phyloP scores from a whole-genome alignment of 2,329 filamentous ascomycete genomes.

The Colletotrichum sublineola region DNA sequence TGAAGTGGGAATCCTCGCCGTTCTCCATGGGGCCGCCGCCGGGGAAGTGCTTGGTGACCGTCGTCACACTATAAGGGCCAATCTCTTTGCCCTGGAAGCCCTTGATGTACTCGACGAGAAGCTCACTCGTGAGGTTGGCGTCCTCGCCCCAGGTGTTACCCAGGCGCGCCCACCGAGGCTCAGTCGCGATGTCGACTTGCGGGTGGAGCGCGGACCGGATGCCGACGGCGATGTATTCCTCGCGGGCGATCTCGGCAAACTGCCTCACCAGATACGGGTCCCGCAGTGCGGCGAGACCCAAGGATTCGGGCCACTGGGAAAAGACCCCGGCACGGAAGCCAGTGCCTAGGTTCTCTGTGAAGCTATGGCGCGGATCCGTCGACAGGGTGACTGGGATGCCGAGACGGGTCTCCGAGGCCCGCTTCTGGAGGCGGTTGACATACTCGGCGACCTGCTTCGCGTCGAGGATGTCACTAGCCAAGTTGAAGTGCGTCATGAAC shows the following conservation, averaged over 20 bases:
- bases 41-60: conserved; percentile 67
- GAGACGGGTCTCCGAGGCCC: conserved; percentile 59
- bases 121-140: conserved; percentile 54
- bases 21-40: conserved; percentile 62
- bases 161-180: conserved; percentile 64
- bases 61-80: conserved; percentile 59
- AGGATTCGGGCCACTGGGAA: conserved; percentile 64
- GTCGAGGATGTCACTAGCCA: conserved; percentile 58
- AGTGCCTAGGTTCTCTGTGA: conserved; percentile 58
- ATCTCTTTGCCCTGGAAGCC: conserved; percentile 61
- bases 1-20: conserved; percentile 66
- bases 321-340: conserved; percentile 59
- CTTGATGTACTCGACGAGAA: conserved; percentile 59
- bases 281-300: conserved; percentile 64
- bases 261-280: conserved; percentile 57
- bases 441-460: conserved; percentile 53
- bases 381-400: conserved; percentile 64
- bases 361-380: conserved; percentile 61
- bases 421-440: conserved; percentile 57
- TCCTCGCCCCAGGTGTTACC: conserved; percentile 63
- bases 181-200: conserved; percentile 64
- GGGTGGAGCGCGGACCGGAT: conserved; percentile 63
- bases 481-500: conserved; percentile 60
- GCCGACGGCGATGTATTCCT: conserved; percentile 60
- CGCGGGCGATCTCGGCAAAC: conserved; percentile 63